phyloP scores from a whole-genome alignment of 306 rosid species.

The Rosa lucieae region DNA sequence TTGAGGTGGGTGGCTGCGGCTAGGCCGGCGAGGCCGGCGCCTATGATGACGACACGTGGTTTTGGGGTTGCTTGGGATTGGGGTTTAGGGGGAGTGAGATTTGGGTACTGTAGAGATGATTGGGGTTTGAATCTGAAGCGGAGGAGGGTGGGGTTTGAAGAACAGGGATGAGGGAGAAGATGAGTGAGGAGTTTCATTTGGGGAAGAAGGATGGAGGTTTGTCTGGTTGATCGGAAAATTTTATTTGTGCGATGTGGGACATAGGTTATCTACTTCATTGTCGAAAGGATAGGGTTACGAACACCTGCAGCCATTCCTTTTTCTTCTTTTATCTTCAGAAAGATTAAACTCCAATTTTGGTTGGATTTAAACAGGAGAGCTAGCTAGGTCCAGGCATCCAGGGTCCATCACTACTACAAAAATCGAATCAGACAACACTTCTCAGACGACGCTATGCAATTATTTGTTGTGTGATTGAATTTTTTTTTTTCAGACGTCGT shows the following conservation, averaged over 20 bases:
- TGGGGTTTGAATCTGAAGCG: conserved; percentile 41
- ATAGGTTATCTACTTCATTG: neutral
- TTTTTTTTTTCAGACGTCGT: too few species aligned
- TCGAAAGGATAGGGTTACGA: neutral
- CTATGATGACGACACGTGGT: conserved; percentile 56
- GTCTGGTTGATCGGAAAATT: neutral
- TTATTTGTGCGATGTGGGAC: neutral
- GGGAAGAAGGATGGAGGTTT: neutral
- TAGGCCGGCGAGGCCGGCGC: conserved; percentile 88
- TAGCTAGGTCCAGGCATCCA: too few species aligned
- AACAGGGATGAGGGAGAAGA: neutral
- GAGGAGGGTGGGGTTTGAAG: conserved; percentile 1
- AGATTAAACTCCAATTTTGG: too few species aligned
- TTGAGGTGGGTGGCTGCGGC: conserved; percentile 78
- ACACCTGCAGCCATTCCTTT: neutral
- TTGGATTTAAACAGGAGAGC: too few species aligned
- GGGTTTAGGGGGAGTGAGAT: conserved; percentile 20
- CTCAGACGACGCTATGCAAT: too few species aligned
- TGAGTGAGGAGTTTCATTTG: conserved; percentile 9
- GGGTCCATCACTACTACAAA: too few species aligned
- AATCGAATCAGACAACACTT: too few species aligned
- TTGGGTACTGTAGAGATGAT: conserved; percentile 26
- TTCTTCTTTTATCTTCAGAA: neutral
- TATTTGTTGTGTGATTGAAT: too few species aligned
- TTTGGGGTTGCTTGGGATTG: conserved; percentile 23